Evolutionary conservation across 805 yeast species (phyloP).

Genomic region (Saccharomycopsis capsularis): DNA sequence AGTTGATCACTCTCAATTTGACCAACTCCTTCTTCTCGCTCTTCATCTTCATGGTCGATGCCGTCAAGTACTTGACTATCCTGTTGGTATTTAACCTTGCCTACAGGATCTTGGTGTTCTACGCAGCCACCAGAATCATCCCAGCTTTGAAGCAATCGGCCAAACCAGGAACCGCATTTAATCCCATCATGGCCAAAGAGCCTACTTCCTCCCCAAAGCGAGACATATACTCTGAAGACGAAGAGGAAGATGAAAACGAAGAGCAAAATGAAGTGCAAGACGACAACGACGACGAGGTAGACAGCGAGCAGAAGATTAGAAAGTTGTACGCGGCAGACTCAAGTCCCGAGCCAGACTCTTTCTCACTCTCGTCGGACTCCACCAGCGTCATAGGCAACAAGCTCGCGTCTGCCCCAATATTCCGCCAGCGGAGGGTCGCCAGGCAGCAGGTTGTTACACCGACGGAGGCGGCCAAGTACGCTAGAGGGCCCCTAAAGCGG

Average conservation of each 20-base stretch:
- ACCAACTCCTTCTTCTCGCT: slow-evolving; percentile 30
- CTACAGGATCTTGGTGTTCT: slow-evolving; percentile 78
- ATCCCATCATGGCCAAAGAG: not conserved
- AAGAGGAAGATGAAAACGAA: not conserved
- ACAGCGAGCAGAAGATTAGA: not conserved
- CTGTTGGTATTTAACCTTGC: slow-evolving; percentile 77
- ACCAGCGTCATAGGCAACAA: not conserved
- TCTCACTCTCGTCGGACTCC: slow-evolving; percentile 3
- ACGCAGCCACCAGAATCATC: slow-evolving; percentile 88
- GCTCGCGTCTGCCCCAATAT: not conserved
- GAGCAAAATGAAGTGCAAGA: not conserved
- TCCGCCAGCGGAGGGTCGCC: not conserved
- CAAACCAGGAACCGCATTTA: slow-evolving; percentile 29
- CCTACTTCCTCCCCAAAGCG: not conserved
- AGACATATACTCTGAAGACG: not conserved
- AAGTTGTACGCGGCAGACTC: slow-evolving; percentile 19
- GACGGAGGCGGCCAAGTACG: not conserved
- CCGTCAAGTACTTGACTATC: slow-evolving; percentile 61
- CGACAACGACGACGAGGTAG: slow-evolving; percentile 8
- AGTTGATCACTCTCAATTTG: slow-evolving; percentile 20
- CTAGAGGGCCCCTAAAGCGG: not conserved
- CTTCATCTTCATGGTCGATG: slow-evolving; percentile 39
- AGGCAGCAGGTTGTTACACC: not conserved
- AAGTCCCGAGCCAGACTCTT: slow-evolving; percentile 14
- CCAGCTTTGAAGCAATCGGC: slow-evolving; percentile 46